Conservation (phyloP, 352 stramenopile genomes). For the Hyaloperonospora arabidopsidis region DNA sequence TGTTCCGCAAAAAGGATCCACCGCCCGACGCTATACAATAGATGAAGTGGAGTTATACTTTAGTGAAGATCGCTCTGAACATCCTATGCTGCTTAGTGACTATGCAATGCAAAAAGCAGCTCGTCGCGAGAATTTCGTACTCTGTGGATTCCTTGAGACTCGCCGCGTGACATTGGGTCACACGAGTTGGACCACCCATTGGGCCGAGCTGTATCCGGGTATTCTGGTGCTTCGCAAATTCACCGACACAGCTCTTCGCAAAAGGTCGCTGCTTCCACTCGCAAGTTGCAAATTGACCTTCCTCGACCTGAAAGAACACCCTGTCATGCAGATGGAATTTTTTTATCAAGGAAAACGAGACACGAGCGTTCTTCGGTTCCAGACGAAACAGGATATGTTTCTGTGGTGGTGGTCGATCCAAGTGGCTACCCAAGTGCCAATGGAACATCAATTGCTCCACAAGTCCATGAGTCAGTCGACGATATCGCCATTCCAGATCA, state of each 20-base stretch:
- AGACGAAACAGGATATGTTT: slow-evolving; percentile 53
- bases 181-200: slow-evolving; percentile 42
- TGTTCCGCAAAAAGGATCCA: slow-evolving; percentile 42
- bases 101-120: slow-evolving; percentile 49
- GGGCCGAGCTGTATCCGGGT: slow-evolving; percentile 63
- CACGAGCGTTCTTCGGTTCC: slow-evolving; percentile 38
- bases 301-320: slow-evolving; percentile 39
- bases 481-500: slow-evolving; percentile 41
- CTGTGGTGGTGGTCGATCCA: slow-evolving; percentile 75
- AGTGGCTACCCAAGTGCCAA: slow-evolving; percentile 38
- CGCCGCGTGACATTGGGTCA: slow-evolving; percentile 37
- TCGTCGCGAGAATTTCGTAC: slow-evolving; percentile 39
- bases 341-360: slow-evolving; percentile 44
- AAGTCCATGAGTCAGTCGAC: slow-evolving; percentile 39
- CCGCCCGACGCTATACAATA: slow-evolving; percentile 42
- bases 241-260: slow-evolving; percentile 50
- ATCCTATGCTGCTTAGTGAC: slow-evolving; percentile 27
- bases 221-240: slow-evolving; percentile 54
- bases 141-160: slow-evolving; percentile 44
- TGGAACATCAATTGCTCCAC: slow-evolving; percentile 40
- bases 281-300: slow-evolving; percentile 38
- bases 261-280: slow-evolving; percentile 48
- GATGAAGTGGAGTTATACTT: slow-evolving; percentile 64
- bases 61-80: slow-evolving; percentile 37
- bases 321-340: slow-evolving; percentile 49